Conservation (phyloP, 2,329 filamentous ascomycete species). For the Colletotrichum sp. region DNA sequence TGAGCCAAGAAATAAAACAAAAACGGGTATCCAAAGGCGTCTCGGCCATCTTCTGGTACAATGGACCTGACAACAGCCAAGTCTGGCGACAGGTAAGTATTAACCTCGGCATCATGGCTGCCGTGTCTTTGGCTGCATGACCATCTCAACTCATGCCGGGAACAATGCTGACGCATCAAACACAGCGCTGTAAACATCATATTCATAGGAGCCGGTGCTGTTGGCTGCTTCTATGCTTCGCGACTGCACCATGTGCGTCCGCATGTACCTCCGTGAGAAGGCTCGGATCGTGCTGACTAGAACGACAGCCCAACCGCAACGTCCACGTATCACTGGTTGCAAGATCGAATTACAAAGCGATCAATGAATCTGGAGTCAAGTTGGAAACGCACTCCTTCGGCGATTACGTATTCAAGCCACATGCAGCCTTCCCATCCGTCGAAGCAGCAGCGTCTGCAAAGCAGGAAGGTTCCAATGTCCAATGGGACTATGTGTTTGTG, state of each 20-base stretch:
- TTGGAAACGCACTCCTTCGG: slow-evolving; percentile 72
- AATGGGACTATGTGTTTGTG: slow-evolving; percentile 68
- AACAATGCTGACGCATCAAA: not conserved
- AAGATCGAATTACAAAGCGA: slow-evolving; percentile 73
- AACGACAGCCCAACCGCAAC: slow-evolving; percentile 49
- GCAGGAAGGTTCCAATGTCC: not conserved
- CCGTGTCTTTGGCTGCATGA: not conserved
- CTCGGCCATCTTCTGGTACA: not conserved
- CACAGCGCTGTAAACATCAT: slow-evolving; percentile 60
- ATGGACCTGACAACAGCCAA: not conserved
- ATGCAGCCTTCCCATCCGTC: slow-evolving; percentile 67
- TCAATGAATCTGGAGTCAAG: slow-evolving; percentile 65
- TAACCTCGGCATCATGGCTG: not conserved
- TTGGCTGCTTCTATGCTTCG: slow-evolving; percentile 76
- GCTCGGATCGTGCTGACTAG: slow-evolving; percentile 4
- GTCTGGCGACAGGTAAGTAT: not conserved
- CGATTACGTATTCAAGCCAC: slow-evolving; percentile 66
- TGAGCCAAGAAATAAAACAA: not conserved
- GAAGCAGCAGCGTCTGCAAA: slow-evolving; percentile 49
- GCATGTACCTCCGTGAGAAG: not conserved
- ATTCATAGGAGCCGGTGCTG: slow-evolving; percentile 73
- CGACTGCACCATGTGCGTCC: slow-evolving; percentile 61
- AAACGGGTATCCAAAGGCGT: not conserved
- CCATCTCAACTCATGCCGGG: not conserved
- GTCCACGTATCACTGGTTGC: slow-evolving; percentile 73